A percentile compares a stretch with the other conserved stretches of the same genome.
These are phyloP conservation scores for Naumovozyma dairenensis DNA, from an alignment of 805 yeast genomes.

Conservation along the genomic window DNA sequence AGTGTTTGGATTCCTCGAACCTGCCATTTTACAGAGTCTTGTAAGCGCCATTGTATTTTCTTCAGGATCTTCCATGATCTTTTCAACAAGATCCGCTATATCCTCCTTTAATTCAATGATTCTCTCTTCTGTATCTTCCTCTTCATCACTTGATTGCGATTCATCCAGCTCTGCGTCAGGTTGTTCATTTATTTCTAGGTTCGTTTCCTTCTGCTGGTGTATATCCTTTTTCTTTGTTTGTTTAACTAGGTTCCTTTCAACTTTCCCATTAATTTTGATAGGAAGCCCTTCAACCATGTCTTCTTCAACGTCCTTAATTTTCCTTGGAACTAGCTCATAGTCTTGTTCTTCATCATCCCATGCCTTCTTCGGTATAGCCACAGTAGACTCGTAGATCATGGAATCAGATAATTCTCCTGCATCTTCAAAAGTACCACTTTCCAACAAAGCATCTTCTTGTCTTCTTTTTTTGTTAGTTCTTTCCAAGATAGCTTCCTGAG, in stretches of 20 bases:
- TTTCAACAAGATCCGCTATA: conserved; percentile 71
- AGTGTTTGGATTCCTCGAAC: conserved; percentile 54
- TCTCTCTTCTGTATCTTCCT: conserved; percentile 43
- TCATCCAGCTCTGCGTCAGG: conserved; percentile 21
- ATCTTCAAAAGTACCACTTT: conserved; percentile 15
- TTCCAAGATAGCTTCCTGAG: conserved; percentile 19
- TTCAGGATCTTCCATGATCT: conserved; percentile 79
- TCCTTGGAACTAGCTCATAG: conserved; percentile 67
- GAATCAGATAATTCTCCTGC: conserved; percentile 12
- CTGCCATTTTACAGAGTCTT: conserved; percentile 60
- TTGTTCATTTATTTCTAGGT: conserved; percentile 11
- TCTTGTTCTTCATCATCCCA: conserved; percentile 75
- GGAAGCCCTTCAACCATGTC: conserved; percentile 63
- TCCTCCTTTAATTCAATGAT: conserved; percentile 64
- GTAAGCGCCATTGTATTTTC: conserved; percentile 59
- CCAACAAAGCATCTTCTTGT: conserved; percentile 24
- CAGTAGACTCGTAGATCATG: neutral
- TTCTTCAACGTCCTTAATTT: conserved; percentile 33
- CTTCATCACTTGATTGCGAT: conserved; percentile 24
- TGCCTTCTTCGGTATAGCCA: conserved; percentile 15
- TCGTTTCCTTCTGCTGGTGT: conserved; percentile 10
- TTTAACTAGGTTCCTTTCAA: conserved; percentile 51
- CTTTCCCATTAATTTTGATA: conserved; percentile 62
- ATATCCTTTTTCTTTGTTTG: conserved; percentile 7
- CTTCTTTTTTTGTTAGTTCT: conserved; percentile 25